Conservation (phyloP, 1,284 basidiomycete genomes). For the Naganishia sp. region DNA sequence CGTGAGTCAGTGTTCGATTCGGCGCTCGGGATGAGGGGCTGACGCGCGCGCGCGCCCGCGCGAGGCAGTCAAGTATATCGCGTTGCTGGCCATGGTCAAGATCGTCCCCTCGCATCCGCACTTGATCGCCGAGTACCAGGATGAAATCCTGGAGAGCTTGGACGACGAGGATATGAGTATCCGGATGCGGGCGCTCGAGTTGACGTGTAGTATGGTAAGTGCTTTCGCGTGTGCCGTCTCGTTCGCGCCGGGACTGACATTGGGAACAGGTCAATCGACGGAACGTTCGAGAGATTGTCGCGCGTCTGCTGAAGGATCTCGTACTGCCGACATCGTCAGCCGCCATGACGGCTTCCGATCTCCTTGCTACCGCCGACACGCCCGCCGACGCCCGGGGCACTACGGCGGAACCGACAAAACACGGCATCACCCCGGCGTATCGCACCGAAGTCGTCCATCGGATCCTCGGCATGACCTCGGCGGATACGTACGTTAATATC, state of each 20-base stretch:
- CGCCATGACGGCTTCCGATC: slow-evolving; percentile 17
- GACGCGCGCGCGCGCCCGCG: background rate
- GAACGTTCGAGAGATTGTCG: slow-evolving; percentile 85
- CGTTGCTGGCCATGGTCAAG: slow-evolving; percentile 90
- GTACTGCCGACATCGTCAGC: slow-evolving; percentile 54
- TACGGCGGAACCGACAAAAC: slow-evolving; percentile 55
- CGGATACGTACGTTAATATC: slow-evolving; percentile 81
- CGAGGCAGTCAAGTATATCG: slow-evolving; percentile 85
- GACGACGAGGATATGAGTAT: slow-evolving; percentile 95
- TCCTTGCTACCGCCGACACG: slow-evolving; percentile 40
- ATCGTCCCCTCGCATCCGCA: slow-evolving; percentile 91
- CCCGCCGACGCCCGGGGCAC: slow-evolving; percentile 53
- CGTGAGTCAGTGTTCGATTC: slow-evolving; percentile 56
- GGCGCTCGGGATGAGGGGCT: background rate
- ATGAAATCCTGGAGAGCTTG: slow-evolving; percentile 84
- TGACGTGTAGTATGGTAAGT: slow-evolving; percentile 86
- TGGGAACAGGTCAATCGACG: slow-evolving; percentile 67
- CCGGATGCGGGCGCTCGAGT: slow-evolving; percentile 88
- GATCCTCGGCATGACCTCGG: slow-evolving; percentile 78
- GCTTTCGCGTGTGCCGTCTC: too few species aligned
- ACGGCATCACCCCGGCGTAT: slow-evolving; percentile 67
- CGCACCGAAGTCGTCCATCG: slow-evolving; percentile 75
- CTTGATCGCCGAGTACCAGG: slow-evolving; percentile 87
- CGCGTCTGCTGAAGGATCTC: slow-evolving; percentile 82
- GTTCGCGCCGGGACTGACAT: too few species aligned